Evolutionary conservation across 1,284 basidiomycete genomes (phyloP).

Genomic region (Mycena citricolor): DNA sequence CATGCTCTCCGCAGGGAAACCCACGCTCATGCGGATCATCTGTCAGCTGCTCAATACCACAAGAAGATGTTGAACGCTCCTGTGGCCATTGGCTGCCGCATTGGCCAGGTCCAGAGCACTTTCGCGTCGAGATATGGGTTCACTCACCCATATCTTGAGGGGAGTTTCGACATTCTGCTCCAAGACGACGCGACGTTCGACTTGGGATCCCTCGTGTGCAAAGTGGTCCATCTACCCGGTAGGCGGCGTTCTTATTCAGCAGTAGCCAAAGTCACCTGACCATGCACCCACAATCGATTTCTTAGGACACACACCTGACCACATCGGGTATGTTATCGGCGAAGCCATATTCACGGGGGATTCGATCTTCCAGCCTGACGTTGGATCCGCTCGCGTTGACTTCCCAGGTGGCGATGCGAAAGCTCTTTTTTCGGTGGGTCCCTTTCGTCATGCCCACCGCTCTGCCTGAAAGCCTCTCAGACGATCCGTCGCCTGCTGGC

Average conservation of each 20-base stretch:
- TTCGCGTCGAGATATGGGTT: conserved; percentile 39
- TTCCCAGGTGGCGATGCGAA: conserved; percentile 42
- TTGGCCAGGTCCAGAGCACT: conserved; percentile 37
- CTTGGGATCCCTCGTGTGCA: conserved; percentile 33
- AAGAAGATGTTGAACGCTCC: conserved; percentile 33
- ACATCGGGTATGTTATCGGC: conserved; percentile 45
- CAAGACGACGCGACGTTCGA: conserved; percentile 38
- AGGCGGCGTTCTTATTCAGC: conserved; percentile 27
- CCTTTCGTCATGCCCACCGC: not conserved
- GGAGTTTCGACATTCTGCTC: conserved; percentile 38
- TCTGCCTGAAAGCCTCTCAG: conserved; percentile 23
- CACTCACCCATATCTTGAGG: conserved; percentile 27
- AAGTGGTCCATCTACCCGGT: conserved; percentile 48
- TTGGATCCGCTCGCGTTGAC: conserved; percentile 41
- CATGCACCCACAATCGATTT: conserved; percentile 42
- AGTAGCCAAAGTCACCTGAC: too few relatives aligned
- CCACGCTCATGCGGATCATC: conserved; percentile 44
- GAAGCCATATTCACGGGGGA: conserved; percentile 41
- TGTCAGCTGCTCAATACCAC: conserved; percentile 40
- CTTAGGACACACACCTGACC: conserved; percentile 56
- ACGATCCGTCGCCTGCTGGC: conserved; percentile 40
- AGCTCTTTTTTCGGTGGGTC: conserved; percentile 34
- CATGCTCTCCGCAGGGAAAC: conserved; percentile 37
- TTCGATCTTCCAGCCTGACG: conserved; percentile 43
- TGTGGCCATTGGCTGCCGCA: conserved; percentile 40